Base-by-base conservation (phyloP, 2,329 filamentous ascomycete species). In the Colletotrichum sansevieriae region DNA sequence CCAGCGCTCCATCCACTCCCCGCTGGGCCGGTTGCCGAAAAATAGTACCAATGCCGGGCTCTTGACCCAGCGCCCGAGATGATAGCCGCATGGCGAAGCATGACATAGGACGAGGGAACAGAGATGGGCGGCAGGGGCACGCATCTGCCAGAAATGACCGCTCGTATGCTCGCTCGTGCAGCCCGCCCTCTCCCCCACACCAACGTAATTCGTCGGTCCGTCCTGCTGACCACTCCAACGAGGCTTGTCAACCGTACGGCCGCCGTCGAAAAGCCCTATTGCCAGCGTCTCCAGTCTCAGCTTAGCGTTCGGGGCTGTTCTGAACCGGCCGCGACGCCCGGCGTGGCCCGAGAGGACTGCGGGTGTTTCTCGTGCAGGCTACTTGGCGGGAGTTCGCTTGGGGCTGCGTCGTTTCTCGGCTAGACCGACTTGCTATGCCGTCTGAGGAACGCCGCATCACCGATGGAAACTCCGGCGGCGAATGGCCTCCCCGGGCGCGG, bases 21-120 rank as follows among this genome's bases (percentile, higher is more conserved):
- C 58, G 33, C 49, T 49, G 56, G 20, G 18, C 46, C 37, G 25
- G 37, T 13, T 61, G 25, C 57, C 55, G 25, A 54, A 39, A 8
- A 10, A 13, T 5, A 15, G 22, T 37, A 15, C 18, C 12, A 13
- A 15, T 39, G 37, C 13, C 37, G 11, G 37, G 37, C 37, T 4
- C n/a, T 13, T 29, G 29, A 39, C 15, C 22, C 54, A 49, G 18
- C 39, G 18, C 22, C 49, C 22, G 20, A 49, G 12, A 7, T 13
- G 46, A 22, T 13, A 2, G 18, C 18, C 18, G 18, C 18, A 18
- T 18, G 7, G 47, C 22, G 13, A 29, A 25, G 13, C 22, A 25
- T 25, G 15, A 29, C 20, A 51, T 51, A 25, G 13, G 22, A 13
- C 25, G 20, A 11, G 3, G 6, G 20, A 20, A n/a, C 6, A 29